Conservation (phyloP, 1,284 basidiomycete genomes). For the Termitomyces sp. region DNA sequence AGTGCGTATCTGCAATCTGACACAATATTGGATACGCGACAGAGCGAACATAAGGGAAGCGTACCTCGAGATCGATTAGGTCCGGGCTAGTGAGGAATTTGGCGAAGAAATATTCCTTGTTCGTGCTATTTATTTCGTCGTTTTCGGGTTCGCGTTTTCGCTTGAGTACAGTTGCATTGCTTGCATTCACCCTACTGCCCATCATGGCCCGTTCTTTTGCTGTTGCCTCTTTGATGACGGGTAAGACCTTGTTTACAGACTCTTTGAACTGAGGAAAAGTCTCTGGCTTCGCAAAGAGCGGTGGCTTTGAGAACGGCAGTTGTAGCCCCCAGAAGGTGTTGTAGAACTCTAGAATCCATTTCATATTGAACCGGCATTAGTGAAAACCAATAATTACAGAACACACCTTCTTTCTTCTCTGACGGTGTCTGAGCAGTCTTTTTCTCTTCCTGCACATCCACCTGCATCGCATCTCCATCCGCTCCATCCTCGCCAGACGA, state of each 20-base stretch:
- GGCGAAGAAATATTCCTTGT: slow-evolving; percentile 78
- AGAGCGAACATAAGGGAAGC: slow-evolving; percentile 10
- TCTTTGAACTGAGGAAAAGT: slow-evolving; percentile 62
- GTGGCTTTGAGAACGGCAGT: slow-evolving; percentile 68
- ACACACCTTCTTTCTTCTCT: slow-evolving; percentile 61
- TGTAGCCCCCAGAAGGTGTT: slow-evolving; percentile 84
- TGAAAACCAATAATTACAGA: background rate
- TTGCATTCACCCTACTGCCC: slow-evolving; percentile 52
- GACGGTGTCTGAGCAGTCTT: slow-evolving; percentile 26
- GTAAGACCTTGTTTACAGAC: slow-evolving; percentile 64
- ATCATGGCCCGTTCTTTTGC: slow-evolving; percentile 79
- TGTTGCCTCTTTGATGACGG: slow-evolving; percentile 77
- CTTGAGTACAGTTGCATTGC: slow-evolving; percentile 40
- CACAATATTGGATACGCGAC: slow-evolving; percentile 7
- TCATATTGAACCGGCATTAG: background rate
- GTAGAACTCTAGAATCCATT: slow-evolving; percentile 61
- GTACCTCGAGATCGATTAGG: slow-evolving; percentile 80
- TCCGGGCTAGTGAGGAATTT: slow-evolving; percentile 87
- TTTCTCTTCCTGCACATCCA: slow-evolving; percentile 34
- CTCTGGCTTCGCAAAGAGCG: slow-evolving; percentile 50
- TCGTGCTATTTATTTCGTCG: slow-evolving; percentile 42
- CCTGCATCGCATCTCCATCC: slow-evolving; percentile 27
- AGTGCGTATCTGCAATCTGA: slow-evolving; percentile 82
- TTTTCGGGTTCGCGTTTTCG: slow-evolving; percentile 57
- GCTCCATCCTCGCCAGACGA: slow-evolving; percentile 24